phyloP scores from a whole-genome alignment of 148 eudicot genomes.

The Dysphania ambrosioides region DNA sequence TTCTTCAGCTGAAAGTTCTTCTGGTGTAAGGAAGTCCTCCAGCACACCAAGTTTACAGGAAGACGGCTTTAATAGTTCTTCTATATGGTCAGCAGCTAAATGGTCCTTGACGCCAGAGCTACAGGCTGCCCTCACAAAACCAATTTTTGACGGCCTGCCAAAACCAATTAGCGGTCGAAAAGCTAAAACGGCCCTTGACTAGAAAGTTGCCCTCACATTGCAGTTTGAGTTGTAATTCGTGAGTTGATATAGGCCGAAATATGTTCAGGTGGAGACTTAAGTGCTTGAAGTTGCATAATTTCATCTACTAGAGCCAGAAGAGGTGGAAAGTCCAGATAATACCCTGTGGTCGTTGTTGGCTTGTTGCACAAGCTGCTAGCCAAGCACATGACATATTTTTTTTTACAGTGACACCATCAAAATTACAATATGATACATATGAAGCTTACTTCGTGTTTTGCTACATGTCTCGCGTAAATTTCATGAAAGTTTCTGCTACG shows the following conservation, averaged over 20 bases:
- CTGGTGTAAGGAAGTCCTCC: constrained; percentile 72
- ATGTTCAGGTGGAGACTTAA: neutral
- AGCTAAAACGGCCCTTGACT: constrained; percentile 83
- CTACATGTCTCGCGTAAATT: neutral
- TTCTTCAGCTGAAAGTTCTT: constrained; percentile 32
- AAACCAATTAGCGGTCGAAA: constrained; percentile 63
- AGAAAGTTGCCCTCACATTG: constrained; percentile 19
- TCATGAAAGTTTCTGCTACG: neutral
- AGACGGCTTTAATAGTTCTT: constrained; percentile 37
- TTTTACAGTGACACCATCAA: constrained; percentile 12
- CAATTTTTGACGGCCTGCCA: constrained; percentile 75
- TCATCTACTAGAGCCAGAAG: neutral
- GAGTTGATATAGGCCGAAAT: neutral
- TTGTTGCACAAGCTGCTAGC: neutral
- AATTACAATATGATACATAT: constrained; percentile 14
- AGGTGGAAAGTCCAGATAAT: neutral
- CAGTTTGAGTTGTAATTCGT: neutral
- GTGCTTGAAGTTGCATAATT: neutral
- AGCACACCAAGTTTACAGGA: constrained; percentile 77
- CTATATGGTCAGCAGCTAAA: constrained; percentile 58
- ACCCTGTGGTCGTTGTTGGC: neutral
- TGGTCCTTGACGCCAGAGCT: constrained; percentile 82
- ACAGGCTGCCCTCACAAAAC: constrained; percentile 71
- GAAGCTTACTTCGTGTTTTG: constrained; percentile 13
- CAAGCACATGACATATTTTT: constrained; percentile 8